Evolutionary conservation across 768 basidiomycete genomes (phyloP).

Genomic region (Pleurotus eryngii): DNA sequence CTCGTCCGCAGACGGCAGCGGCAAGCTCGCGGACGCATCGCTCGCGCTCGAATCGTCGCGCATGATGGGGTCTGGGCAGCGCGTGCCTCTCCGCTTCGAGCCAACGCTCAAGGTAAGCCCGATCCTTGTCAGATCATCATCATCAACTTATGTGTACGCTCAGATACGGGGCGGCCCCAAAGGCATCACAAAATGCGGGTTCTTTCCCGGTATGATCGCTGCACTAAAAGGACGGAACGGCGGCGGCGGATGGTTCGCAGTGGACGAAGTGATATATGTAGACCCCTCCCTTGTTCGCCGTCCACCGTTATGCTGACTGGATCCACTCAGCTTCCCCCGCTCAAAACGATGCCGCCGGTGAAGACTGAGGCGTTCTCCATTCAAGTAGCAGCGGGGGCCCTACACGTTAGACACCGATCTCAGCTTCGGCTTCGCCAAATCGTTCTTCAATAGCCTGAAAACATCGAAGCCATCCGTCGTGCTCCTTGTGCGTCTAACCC

Average conservation of each 20-base stretch:
- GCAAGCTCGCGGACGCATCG: constrained; percentile 72
- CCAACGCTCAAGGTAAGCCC: constrained; percentile 58
- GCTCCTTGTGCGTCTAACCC: constrained; percentile 56
- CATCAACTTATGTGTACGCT: neutral
- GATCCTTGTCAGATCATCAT: neutral
- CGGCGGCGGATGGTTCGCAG: constrained; percentile 83
- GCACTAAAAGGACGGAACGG: constrained; percentile 89
- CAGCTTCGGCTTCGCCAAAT: constrained; percentile 65
- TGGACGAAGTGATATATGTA: constrained; percentile 78
- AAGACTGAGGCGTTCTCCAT: constrained; percentile 48
- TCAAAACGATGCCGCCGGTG: constrained; percentile 30
- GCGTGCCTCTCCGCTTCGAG: constrained; percentile 70
- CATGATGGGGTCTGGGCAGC: constrained; percentile 61
- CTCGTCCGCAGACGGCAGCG: constrained; percentile 36
- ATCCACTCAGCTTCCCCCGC: constrained; percentile 59
- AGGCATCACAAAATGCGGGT: constrained; percentile 61
- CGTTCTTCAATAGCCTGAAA: constrained; percentile 60
- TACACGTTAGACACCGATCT: constrained; percentile 81
- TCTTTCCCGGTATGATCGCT: constrained; percentile 89
- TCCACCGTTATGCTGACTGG: neutral
- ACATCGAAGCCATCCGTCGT: constrained; percentile 68
- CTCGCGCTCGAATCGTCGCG: constrained; percentile 84
- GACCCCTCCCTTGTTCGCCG: constrained; percentile 20
- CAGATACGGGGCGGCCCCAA: constrained; percentile 39
- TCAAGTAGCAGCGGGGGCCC: constrained; percentile 82